Evolutionary conservation across 805 yeast species (phyloP).

Genomic region (Teunomyces atbi): DNA sequence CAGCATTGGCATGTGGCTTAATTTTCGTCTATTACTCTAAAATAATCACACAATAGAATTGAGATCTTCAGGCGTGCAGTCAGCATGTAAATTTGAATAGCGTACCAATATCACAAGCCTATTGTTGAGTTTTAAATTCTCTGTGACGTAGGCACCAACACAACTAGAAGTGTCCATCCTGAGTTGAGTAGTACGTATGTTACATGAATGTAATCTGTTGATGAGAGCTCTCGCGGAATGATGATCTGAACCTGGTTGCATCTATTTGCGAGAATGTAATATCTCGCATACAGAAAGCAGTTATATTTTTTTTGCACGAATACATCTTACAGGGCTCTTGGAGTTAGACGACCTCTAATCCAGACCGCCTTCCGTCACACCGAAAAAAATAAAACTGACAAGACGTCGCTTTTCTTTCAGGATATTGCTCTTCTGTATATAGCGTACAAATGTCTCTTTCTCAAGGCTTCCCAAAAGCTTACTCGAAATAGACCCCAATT

Average conservation of each 20-base stretch:
- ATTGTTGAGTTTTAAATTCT: too few relatives aligned
- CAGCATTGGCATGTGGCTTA: background rate
- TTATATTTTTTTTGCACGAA: background rate
- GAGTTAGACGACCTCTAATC: background rate
- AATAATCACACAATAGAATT: background rate
- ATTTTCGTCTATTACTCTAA: background rate
- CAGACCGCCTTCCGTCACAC: background rate
- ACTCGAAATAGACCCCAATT: background rate
- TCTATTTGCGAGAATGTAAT: background rate
- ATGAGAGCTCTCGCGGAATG: background rate
- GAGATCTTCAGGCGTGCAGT: background rate
- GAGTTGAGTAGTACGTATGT: background rate
- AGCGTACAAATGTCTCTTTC: too few relatives aligned
- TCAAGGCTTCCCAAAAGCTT: too few relatives aligned
- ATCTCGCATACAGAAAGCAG: background rate
- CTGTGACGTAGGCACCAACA: too few relatives aligned
- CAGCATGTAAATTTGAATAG: too few relatives aligned
- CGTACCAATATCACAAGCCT: too few relatives aligned
- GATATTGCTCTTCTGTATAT: too few relatives aligned
- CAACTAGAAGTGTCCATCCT: too few relatives aligned
- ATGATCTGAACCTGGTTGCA: background rate
- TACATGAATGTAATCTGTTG: background rate
- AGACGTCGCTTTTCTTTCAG: background rate
- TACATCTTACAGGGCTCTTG: background rate
- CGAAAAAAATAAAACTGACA: background rate